phyloP scores from a whole-genome alignment of 305 asterid genomes.

The Fraxinus sp. region DNA sequence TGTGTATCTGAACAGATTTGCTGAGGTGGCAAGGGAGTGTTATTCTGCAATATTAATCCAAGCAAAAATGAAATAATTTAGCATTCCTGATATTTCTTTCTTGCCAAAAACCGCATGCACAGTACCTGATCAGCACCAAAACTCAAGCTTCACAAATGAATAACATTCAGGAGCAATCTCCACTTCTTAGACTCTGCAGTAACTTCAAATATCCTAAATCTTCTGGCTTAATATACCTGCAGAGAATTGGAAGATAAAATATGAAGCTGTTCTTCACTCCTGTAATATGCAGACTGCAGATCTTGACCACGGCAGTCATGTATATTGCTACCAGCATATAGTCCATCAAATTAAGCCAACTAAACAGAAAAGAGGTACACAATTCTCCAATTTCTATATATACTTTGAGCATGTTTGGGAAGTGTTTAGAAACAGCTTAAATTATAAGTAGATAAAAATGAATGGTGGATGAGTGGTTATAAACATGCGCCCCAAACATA shows the following conservation, averaged over 20 bases:
- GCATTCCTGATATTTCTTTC: too few relatives aligned
- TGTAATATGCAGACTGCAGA: not conserved
- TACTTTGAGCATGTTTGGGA: not conserved
- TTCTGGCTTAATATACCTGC: constrained; percentile 80
- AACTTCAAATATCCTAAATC: constrained; percentile 66
- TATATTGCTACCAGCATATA: not conserved
- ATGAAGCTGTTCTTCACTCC: not conserved
- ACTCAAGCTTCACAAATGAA: not conserved
- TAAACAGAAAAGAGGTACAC: not conserved
- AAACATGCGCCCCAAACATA: not conserved
- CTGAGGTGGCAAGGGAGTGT: too few relatives aligned
- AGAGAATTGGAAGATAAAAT: not conserved
- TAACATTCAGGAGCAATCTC: constrained; percentile 54
- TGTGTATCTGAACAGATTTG: too few relatives aligned
- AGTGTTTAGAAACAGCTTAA: not conserved
- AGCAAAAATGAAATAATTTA: not conserved
- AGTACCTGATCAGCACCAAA: too few relatives aligned
- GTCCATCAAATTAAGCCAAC: not conserved
- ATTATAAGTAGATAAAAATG: not conserved
- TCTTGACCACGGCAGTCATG: not conserved
- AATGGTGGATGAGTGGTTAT: not conserved
- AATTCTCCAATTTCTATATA: not conserved
- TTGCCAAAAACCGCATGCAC: not conserved
- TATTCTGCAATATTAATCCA: not conserved
- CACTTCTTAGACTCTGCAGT: constrained; percentile 64